Base-by-base conservation (phyloP, 169 alveolate species). In the Cryptosporidium canis region DNA sequence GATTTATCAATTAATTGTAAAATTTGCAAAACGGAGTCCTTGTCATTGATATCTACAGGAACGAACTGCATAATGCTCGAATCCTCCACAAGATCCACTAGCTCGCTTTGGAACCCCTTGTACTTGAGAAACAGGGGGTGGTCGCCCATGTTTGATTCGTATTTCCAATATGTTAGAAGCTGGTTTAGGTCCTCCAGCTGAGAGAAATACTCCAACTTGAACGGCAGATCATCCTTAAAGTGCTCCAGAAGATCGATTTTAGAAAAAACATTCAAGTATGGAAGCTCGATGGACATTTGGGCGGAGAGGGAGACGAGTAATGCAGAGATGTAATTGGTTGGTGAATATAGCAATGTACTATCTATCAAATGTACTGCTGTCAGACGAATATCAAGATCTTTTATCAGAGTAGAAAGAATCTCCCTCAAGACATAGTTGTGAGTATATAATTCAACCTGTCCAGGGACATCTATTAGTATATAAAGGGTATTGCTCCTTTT, bases 361-460 rank as follows among this genome's bases (percentile, higher is more conserved):
- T 98, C 99, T 27, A 98, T 94, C 35, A 97, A 71, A 90, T 94
- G 96, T 51, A 94, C 90, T 47, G 94, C 93, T 67, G 94, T 82
- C 72, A 94, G 58, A 43, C 96, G 83, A 41, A 90, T 90, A 43
- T 92, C 94, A 12, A 92, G 90, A 0, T 51, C 67, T 83, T 94
- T 93, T 51, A 91, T 90, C 53, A 97, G 85, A 24, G 72, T 68
- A 21, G 87, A 58, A n/a, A 96, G 83, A 45, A 97, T 94, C 12
- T 93, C 92, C 58, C 91, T 94, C 87, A 97, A 94, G 3, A 97
- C 95, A 39, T 91, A 95, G 90, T 97, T 95, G 92, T 97, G 98
- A 24, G 98, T 95, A 92, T 96, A 98, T 61, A 98, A 90, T 92
- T 98, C 99, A 53, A 98, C 97, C 90, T 97, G 99, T 0, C 99